Evolutionary conservation across 148 eudicot genomes (phyloP).

Genomic region (Pharnaceum exiguum): DNA sequence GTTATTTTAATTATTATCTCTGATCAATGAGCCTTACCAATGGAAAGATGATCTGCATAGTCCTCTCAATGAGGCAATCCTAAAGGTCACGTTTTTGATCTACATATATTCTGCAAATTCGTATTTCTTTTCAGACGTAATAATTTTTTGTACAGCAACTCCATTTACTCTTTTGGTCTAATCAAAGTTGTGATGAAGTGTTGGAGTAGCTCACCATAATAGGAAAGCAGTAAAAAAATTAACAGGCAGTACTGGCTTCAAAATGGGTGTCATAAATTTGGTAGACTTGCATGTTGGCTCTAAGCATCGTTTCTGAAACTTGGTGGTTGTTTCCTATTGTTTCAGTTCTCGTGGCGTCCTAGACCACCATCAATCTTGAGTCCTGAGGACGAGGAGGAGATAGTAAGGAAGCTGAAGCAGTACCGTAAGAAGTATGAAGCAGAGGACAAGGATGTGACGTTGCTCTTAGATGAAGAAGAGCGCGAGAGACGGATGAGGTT

Average conservation of each 20-base stretch:
- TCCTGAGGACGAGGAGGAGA: slow-evolving; percentile 90
- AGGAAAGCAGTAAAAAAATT: too few relatives aligned
- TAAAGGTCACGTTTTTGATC: too few relatives aligned
- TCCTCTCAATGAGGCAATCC: too few relatives aligned
- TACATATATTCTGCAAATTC: too few relatives aligned
- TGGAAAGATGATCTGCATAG: too few relatives aligned
- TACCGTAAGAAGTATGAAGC: slow-evolving; percentile 91
- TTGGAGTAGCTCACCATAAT: too few relatives aligned
- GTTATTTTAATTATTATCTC: not conserved
- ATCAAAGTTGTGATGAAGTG: too few relatives aligned
- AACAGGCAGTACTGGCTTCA: not conserved
- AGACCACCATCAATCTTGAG: slow-evolving; percentile 80
- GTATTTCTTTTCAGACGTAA: too few relatives aligned
- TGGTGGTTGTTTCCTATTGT: not conserved
- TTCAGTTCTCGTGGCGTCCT: slow-evolving; percentile 83
- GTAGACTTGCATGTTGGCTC: not conserved
- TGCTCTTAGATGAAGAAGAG: slow-evolving; percentile 83
- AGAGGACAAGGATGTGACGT: slow-evolving; percentile 82
- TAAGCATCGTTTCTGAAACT: not conserved
- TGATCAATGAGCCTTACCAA: too few relatives aligned
- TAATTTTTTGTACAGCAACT: too few relatives aligned
- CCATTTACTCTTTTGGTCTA: too few relatives aligned
- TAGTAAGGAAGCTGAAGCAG: slow-evolving; percentile 77
- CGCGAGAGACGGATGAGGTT: slow-evolving; percentile 72
- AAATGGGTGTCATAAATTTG: not conserved